Evolutionary conservation across 2,329 filamentous ascomycete species (phyloP).

Genomic region (Fusarium sp.): DNA sequence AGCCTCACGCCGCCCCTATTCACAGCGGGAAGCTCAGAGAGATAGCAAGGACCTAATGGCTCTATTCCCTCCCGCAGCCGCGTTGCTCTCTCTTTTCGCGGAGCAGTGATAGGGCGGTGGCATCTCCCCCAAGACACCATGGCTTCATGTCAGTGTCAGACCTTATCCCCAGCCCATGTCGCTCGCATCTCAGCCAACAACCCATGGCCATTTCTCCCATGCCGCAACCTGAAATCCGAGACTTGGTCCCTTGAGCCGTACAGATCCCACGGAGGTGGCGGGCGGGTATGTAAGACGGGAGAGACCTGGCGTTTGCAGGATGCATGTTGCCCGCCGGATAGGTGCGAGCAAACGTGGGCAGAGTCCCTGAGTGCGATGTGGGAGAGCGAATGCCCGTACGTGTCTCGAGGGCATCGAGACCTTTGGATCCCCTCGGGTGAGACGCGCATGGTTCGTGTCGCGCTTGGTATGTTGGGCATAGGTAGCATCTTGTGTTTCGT

Average conservation of each 20-base stretch:
- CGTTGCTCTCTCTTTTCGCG: constrained; percentile 6
- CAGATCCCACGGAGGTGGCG: constrained; percentile 19
- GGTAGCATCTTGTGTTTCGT: constrained; percentile 21
- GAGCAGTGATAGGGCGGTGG: neutral
- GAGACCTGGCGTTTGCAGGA: constrained; percentile 33
- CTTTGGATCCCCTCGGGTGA: constrained; percentile 25
- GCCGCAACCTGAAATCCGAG: constrained; percentile 5
- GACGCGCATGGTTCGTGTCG: constrained; percentile 34
- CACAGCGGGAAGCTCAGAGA: constrained; percentile 1
- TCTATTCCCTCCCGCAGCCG: constrained; percentile 1
- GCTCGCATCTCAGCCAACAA: constrained; percentile 6
- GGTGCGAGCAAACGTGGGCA: constrained; percentile 12
- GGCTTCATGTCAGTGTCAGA: constrained; percentile 23
- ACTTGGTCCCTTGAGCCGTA: constrained; percentile 18
- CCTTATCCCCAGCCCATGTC: constrained; percentile 8
- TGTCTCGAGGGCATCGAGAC: constrained; percentile 29
- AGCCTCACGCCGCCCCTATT: constrained; percentile 22
- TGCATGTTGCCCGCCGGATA: neutral
- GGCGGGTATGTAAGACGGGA: constrained; percentile 34
- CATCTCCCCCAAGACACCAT: constrained; percentile 12
- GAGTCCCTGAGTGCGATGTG: neutral
- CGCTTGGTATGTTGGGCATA: constrained; percentile 20
- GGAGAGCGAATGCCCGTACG: neutral
- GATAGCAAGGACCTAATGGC: constrained; percentile 7
- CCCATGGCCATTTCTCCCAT: neutral